Evolutionary conservation across 2,329 filamentous ascomycete genomes (phyloP), one percentile per base, ranked within the genome.

Genomic region (Ceratocystiopsis minuta): DNA sequence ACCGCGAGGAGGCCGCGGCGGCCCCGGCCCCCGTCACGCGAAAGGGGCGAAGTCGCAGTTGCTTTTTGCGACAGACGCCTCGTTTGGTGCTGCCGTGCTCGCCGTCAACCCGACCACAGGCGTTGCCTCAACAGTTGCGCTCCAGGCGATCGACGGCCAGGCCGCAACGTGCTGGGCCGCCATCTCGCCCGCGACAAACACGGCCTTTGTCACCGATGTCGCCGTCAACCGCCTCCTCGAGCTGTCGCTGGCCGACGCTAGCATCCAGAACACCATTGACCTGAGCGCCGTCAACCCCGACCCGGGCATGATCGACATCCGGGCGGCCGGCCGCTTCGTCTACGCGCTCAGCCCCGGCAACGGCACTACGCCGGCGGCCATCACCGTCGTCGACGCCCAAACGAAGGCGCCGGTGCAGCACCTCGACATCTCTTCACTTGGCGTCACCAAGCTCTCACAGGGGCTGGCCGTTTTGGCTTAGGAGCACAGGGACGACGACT

Each of bases 151-250:
- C 13, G 55, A 57, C 0, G 67, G 60, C 34, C 74, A 79, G 50
- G 53, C 46, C 7, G 68, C 70, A 1, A 74, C 69, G 0, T 78
- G 73, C 54, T 78, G 74, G 74, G 62, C 59, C 0, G 59, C 70
- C 1, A 57, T 75, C 35, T 70, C 67, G 0, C 44, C 55, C 0
- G 53, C 55, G 0, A 71, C 68, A 0, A 55, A 60, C 9, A 70
- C 63, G 0, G 69, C 66, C 0, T 80, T 73, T 44, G 69, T 79
- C 4, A 68, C 72, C 0, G 75, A 79, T 47, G 69, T 67, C 0
- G 65, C 44, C 0, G 49, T 57, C 3, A 67, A 74, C 50, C 60
- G 64, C 4, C 49, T 80, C 0, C 63, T 78, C 0, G 72, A 78
- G 55, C 67, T 78, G 59, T 66, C 65, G 36, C 37, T 64, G 0